These are phyloP conservation scores for Musa troglodytarum DNA, from an alignment of 176 grass and related monocot genomes.

Conservation along the genomic window DNA sequence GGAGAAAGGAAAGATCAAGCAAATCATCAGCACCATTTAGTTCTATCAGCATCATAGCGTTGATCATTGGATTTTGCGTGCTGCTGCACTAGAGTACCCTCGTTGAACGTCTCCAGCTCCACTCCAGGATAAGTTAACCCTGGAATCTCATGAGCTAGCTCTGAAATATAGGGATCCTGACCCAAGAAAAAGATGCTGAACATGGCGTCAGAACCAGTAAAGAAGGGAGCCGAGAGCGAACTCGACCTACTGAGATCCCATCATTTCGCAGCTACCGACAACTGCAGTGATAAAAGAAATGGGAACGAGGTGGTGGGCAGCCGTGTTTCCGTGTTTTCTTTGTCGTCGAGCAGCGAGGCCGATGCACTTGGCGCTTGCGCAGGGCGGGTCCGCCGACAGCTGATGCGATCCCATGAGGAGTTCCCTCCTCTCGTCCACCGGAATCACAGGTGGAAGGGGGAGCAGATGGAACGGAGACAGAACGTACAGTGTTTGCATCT, in stretches of 20 bases:
- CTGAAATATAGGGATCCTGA: neutral
- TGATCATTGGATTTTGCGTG: neutral
- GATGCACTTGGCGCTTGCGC: neutral
- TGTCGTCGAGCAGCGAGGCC: neutral
- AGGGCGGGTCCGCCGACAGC: neutral
- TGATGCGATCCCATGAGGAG: too few relatives aligned
- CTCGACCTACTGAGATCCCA: neutral
- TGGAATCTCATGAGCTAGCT: neutral
- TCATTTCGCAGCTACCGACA: neutral
- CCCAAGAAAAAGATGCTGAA: neutral
- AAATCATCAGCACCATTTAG: too few relatives aligned
- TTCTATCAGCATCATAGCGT: too few relatives aligned
- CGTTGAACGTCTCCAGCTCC: neutral
- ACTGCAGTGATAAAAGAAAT: neutral
- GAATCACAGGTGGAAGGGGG: too few relatives aligned
- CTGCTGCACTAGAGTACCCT: neutral
- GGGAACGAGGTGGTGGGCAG: neutral
- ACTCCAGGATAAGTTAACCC: neutral
- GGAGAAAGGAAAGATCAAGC: too few relatives aligned
- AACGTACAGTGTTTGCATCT: too few relatives aligned
- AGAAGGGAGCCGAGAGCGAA: neutral
- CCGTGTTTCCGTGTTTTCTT: neutral
- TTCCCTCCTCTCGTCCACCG: too few relatives aligned
- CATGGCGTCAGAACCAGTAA: neutral
- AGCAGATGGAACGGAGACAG: too few relatives aligned